Evolutionary conservation across 495 filamentous ascomycete genomes (phyloP), one percentile per base, ranked within the genome.

Genomic region (Talaromyces ruber): DNA sequence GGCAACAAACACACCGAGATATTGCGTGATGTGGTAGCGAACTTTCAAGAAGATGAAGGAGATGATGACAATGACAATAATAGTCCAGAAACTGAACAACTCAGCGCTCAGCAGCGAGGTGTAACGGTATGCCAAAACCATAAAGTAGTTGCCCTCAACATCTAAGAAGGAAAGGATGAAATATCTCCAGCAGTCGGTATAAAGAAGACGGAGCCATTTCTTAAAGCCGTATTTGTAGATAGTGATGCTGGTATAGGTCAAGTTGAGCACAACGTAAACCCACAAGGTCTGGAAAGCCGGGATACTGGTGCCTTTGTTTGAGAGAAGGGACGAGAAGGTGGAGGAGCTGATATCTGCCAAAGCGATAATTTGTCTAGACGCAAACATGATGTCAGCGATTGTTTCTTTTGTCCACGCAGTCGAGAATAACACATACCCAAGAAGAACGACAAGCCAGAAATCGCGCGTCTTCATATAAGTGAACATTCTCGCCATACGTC

Each of bases 1-100:
- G 77, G 92, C 96, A 75, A 96, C 79, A 37, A 97, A 67, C 70
- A 98, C 97, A 37, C 94, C 94, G 22, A 81, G 60, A 61, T 96
- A 83, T 74, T 98, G 95, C 24, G 88, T 81, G 66, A 82, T 74
- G 72, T 91, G 89, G 79, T 98, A 98, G 53, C 94, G 90, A 25
- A 97, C 93, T 37, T 78, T 79, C 32, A 98, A 82, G 70, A 97
- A 81, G 47, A 86, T 56, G 74, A 93, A 89, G 5, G 93, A 97
- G 66, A 97, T 74, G 63, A 88, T 70, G 26, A 98, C 92, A 34
- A 98, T 95, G 61, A 93, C 85, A 22, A 93, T 90, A 63, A 98
- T 98, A 65, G 93, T 88, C 93, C 94, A 98, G 82, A 98, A 98
- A 81, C 96, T 96, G 75, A 98, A 92, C 39, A 98, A 82, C 76